Evolutionary conservation across 331 rosid species (phyloP).

Genomic region (Stylosanthes scabra): DNA sequence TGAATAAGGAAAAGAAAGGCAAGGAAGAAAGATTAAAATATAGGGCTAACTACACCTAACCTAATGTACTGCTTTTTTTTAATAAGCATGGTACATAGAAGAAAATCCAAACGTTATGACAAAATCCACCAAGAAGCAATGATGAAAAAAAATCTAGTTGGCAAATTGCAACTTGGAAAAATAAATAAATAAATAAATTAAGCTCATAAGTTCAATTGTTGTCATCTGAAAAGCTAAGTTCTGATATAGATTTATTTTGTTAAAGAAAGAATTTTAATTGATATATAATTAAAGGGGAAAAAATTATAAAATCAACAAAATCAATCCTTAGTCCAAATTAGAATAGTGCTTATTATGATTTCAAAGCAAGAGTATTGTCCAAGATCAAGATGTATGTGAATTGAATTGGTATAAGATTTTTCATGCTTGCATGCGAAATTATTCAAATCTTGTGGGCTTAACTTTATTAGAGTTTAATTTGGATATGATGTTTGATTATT

Average conservation of each 20-base stretch:
- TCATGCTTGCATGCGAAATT: neutral
- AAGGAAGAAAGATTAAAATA: neutral
- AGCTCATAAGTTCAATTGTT: neutral
- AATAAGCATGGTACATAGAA: neutral
- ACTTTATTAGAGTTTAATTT: neutral
- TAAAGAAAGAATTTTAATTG: too few species aligned
- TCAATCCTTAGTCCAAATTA: neutral
- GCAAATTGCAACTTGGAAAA: neutral
- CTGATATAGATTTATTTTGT: too few species aligned
- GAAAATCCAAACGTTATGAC: neutral
- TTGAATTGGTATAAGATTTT: neutral
- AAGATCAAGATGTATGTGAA: neutral
- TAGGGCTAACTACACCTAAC: neutral
- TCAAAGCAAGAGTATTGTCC: conserved; percentile 15
- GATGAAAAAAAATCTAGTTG: neutral
- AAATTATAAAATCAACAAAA: neutral
- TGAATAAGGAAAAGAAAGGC: too few species aligned
- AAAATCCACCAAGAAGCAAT: neutral
- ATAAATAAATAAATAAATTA: neutral
- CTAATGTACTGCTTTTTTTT: too few species aligned
- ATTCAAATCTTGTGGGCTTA: neutral
- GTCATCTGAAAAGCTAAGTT: neutral
- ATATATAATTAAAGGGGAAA: too few species aligned
- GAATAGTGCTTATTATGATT: neutral
- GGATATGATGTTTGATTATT: neutral